phyloP scores from a whole-genome alignment of 106 monocot species.

The Amphibolis antarctica region DNA sequence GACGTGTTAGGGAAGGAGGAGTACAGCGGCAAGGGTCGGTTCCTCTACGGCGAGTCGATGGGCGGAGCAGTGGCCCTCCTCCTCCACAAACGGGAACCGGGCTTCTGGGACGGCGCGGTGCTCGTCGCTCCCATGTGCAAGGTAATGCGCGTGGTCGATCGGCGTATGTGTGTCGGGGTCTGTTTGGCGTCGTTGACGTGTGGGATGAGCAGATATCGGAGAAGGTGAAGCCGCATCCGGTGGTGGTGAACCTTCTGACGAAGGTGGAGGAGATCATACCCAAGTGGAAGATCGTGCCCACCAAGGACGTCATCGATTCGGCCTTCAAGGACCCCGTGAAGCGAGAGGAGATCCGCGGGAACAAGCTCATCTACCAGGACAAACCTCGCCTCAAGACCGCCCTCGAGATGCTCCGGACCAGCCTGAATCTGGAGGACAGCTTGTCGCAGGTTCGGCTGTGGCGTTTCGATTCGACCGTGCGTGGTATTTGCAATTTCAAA shows the following conservation, averaged over 20 bases:
- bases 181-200: too few relatives aligned
- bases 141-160: too few relatives aligned
- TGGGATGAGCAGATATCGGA: slow-evolving; percentile 60
- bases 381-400: slow-evolving; percentile 94
- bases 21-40: slow-evolving; percentile 52
- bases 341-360: slow-evolving; percentile 57
- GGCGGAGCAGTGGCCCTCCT: slow-evolving; percentile 86
- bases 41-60: slow-evolving; percentile 97
- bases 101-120: slow-evolving; percentile 84
- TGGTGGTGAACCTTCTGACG: slow-evolving; percentile 67
- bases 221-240: slow-evolving; percentile 85
- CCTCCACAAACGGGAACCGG: slow-evolving; percentile 60
- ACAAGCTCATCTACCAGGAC: slow-evolving; percentile 85
- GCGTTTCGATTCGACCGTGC: background rate
- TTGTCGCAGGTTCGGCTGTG: slow-evolving; percentile 41
- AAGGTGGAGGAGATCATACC: slow-evolving; percentile 82
- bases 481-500: background rate
- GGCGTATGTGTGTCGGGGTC: too few relatives aligned
- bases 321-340: slow-evolving; percentile 90
- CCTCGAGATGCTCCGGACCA: slow-evolving; percentile 76
- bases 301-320: slow-evolving; percentile 78
- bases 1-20: slow-evolving; percentile 51
- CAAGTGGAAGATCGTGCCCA: slow-evolving; percentile 96
- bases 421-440: slow-evolving; percentile 57
- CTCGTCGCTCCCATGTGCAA: slow-evolving; percentile 98